phyloP scores from a whole-genome alignment of 2,329 filamentous ascomycete species.

The Colletotrichum agaves region DNA sequence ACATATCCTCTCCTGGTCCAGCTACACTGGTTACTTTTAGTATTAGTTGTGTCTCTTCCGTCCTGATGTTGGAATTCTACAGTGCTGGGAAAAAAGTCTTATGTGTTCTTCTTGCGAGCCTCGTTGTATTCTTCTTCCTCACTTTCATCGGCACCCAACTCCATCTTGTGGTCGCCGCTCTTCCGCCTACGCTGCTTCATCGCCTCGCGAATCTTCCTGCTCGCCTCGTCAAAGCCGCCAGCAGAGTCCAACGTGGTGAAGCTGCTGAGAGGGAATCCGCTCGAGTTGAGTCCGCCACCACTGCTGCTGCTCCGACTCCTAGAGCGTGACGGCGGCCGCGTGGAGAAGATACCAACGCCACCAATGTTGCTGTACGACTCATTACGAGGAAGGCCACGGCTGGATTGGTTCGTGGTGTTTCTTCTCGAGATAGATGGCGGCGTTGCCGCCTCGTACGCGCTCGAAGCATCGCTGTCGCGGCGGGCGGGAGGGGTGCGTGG shows the following conservation, averaged over 20 bases:
- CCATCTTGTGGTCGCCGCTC: conserved; percentile 52
- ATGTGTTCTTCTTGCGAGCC: conserved; percentile 54
- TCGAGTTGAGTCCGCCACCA: conserved; percentile 69
- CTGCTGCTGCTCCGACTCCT: conserved; percentile 76
- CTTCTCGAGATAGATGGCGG: conserved; percentile 54
- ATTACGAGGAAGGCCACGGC: conserved; percentile 76
- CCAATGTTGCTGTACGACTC: conserved; percentile 95
- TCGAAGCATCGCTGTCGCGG: conserved; percentile 62
- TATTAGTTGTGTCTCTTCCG: neutral
- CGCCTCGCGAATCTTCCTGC: conserved; percentile 82
- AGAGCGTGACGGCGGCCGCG: conserved; percentile 83
- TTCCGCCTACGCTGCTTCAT: conserved; percentile 75
- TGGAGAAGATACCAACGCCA: conserved; percentile 89
- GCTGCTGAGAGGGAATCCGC: conserved; percentile 72
- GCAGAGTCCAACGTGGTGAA: conserved; percentile 76
- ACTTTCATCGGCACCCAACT: conserved; percentile 52
- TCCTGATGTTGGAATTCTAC: neutral
- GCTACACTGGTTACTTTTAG: neutral
- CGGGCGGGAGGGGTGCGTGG: conserved; percentile 43
- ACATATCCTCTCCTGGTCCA: neutral
- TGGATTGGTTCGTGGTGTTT: conserved; percentile 63
- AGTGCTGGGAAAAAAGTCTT: neutral
- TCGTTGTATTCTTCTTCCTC: conserved; percentile 57
- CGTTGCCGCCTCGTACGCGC: conserved; percentile 51
- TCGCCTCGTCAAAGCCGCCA: conserved; percentile 84